Percentiles rank a stretch among this genome's conserved stretches.
phyloP scores from a whole-genome alignment of 2,329 filamentous ascomycete genomes.

The Fusarium udum region DNA sequence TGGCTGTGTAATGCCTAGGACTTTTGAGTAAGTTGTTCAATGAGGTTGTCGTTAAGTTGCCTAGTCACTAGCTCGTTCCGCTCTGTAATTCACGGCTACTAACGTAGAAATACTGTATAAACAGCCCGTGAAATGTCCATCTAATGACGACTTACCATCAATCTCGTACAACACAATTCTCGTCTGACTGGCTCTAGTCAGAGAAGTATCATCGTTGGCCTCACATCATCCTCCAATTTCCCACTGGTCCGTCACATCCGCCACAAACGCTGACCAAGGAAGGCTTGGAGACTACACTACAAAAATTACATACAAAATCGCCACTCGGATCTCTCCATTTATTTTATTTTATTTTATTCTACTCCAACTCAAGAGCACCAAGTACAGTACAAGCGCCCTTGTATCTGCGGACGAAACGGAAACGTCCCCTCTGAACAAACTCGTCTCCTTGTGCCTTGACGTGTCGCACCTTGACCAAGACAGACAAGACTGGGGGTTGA shows the following conservation, averaged over 20 bases:
- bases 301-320: constrained; percentile 34
- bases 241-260: constrained; percentile 23
- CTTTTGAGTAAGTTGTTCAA: neutral
- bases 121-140: neutral
- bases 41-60: constrained; percentile 1
- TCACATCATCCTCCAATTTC: constrained; percentile 27
- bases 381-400: neutral
- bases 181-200: neutral
- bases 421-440: constrained; percentile 30
- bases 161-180: neutral
- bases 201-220: constrained; percentile 8
- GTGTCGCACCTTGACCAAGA: constrained; percentile 38
- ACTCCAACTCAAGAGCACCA: neutral
- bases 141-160: neutral
- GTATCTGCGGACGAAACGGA: constrained; percentile 23
- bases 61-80: constrained; percentile 7
- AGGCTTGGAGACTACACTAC: constrained; percentile 16
- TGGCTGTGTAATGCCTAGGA: constrained; percentile 19
- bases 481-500: constrained; percentile 29
- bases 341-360: neutral
- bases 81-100: neutral
- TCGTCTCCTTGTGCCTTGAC: constrained; percentile 27
- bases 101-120: constrained; percentile 21
- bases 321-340: constrained; percentile 27
- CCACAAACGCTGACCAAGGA: constrained; percentile 25